Evolutionary conservation across 2,329 filamentous ascomycete species (phyloP).

Genomic region (Periconia sp.): DNA sequence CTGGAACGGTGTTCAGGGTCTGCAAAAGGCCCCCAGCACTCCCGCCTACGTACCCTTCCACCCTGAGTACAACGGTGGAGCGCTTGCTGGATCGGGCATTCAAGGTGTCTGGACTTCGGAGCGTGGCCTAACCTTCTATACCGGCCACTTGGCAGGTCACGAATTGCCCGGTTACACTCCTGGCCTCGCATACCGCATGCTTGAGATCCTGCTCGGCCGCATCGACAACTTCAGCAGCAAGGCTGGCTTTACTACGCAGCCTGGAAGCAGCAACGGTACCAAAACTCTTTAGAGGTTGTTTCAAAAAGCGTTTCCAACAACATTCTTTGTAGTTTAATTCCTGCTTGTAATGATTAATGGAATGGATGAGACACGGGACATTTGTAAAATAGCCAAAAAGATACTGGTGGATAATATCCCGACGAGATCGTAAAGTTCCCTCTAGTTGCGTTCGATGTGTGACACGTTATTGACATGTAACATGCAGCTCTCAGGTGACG

Average conservation of each 20-base stretch:
- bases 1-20: conserved; percentile 53
- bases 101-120: conserved; percentile 47
- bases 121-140: conserved; percentile 51
- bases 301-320: background rate
- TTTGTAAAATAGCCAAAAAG: too few species aligned
- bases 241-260: conserved; percentile 39
- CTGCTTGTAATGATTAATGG: too few species aligned
- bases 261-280: conserved; percentile 31
- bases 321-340: too few species aligned
- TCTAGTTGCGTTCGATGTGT: too few species aligned
- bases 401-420: too few species aligned
- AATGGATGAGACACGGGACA: too few species aligned
- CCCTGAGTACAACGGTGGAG: conserved; percentile 43
- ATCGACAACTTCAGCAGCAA: conserved; percentile 40
- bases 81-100: conserved; percentile 44
- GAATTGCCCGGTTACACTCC: conserved; percentile 49
- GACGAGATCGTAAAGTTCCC: too few species aligned
- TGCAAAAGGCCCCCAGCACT: conserved; percentile 46
- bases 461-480: too few species aligned
- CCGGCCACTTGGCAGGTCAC: conserved; percentile 45
- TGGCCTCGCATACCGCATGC: conserved; percentile 44
- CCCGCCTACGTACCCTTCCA: conserved; percentile 50
- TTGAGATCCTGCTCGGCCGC: conserved; percentile 47
- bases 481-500: too few species aligned
- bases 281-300: background rate